Evolutionary conservation across 495 filamentous ascomycete genomes (phyloP).

Genomic region (Penicillium mononematosum): DNA sequence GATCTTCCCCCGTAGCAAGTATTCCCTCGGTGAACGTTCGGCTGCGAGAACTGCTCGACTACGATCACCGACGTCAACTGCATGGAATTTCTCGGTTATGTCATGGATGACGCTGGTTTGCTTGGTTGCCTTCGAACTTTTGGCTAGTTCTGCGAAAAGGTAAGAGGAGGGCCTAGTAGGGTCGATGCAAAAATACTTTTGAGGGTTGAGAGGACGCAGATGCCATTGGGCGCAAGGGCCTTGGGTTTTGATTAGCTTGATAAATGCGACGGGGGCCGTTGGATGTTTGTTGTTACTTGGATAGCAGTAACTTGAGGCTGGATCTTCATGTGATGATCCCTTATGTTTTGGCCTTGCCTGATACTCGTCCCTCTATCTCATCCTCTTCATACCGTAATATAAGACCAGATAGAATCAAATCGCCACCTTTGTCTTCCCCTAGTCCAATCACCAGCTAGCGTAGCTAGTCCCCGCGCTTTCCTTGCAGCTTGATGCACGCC

Average conservation of each 20-base stretch:
- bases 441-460: conserved; percentile 13
- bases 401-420: too few relatives aligned
- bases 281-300: conserved; percentile 14
- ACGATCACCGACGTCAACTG: conserved; percentile 20
- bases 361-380: not conserved
- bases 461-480: conserved; percentile 23
- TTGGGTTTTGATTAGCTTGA: conserved; percentile 5
- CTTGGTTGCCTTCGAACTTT: conserved; percentile 19
- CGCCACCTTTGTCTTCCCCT: too few relatives aligned
- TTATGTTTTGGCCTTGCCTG: not conserved
- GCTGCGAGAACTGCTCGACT: conserved; percentile 24
- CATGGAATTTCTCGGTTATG: conserved; percentile 7
- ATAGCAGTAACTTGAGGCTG: not conserved
- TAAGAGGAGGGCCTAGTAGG: not conserved
- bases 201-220: not conserved
- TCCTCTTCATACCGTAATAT: not conserved
- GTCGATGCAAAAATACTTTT: not conserved
- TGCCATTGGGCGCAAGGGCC: not conserved
- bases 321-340: not conserved
- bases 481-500: conserved; percentile 22
- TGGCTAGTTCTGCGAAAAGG: conserved; percentile 23
- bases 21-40: conserved; percentile 29
- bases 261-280: conserved; percentile 19
- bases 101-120: conserved; percentile 20
- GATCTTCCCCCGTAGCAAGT: conserved; percentile 21